A percentile compares a stretch with the other conserved stretches of the same genome.
Conservation (phyloP, 768 basidiomycete genomes). For the Podaxis sp. region DNA sequence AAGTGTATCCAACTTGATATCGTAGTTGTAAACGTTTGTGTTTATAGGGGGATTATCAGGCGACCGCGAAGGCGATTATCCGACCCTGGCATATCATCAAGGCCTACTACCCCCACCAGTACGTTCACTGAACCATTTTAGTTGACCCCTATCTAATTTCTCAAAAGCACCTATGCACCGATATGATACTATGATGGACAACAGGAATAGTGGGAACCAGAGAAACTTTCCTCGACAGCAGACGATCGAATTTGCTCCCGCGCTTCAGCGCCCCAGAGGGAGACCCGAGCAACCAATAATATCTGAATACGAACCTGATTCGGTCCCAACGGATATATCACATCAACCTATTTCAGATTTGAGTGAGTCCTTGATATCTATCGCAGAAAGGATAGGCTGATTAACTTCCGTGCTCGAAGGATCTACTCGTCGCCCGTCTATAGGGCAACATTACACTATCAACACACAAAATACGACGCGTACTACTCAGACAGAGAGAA, state of each 20-base stretch:
- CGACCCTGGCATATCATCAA: constrained; percentile 36
- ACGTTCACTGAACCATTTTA: constrained; percentile 15
- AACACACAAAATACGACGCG: constrained; percentile 18
- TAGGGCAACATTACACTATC: constrained; percentile 17
- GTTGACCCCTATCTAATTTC: neutral
- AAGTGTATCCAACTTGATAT: constrained; percentile 2
- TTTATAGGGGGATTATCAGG: neutral
- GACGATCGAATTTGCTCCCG: constrained; percentile 41
- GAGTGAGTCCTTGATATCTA: neutral
- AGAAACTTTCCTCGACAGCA: constrained; percentile 37
- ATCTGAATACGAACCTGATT: constrained; percentile 12
- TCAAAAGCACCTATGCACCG: constrained; percentile 32
- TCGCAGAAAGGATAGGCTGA: neutral
- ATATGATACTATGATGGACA: constrained; percentile 36
- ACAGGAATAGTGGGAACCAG: constrained; percentile 19
- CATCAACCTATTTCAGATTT: constrained; percentile 2
- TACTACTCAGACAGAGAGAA: constrained; percentile 18
- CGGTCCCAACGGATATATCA: neutral
- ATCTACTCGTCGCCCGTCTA: constrained; percentile 9
- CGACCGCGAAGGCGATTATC: constrained; percentile 32
- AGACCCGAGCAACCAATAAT: constrained; percentile 21
- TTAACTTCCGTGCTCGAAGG: neutral
- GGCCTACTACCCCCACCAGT: constrained; percentile 35
- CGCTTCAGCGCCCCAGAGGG: constrained; percentile 26
- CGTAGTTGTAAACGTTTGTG: neutral